Evolutionary conservation across 192 early-diverging fungal species (phyloP).

Genomic region (Backusella tarrabulga): DNA sequence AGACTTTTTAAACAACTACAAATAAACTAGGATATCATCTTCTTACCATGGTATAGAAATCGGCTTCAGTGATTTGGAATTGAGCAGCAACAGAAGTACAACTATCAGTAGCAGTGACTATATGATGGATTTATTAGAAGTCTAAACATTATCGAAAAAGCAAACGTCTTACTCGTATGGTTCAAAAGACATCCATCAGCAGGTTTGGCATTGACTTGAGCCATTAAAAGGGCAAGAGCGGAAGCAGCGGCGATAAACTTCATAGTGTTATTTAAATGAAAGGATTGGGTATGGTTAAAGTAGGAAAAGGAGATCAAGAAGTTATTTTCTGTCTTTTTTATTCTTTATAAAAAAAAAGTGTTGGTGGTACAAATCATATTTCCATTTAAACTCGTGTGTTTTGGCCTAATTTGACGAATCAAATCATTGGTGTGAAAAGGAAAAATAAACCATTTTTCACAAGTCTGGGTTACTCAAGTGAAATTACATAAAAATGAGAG

Average conservation of each 20-base stretch:
- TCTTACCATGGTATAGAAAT: slow-evolving; percentile 13
- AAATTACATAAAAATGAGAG: background rate
- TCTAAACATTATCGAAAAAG: background rate
- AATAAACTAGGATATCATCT: background rate
- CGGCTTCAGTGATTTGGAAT: slow-evolving; percentile 9
- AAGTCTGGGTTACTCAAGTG: background rate
- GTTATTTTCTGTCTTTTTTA: background rate
- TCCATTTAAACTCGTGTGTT: background rate
- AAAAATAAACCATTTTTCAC: background rate
- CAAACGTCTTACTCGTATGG: background rate
- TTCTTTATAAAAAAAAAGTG: background rate
- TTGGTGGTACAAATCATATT: background rate
- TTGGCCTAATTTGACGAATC: background rate
- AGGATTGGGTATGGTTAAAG: background rate
- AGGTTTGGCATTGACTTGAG: slow-evolving; percentile 3
- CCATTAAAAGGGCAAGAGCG: background rate
- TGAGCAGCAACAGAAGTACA: slow-evolving; percentile 7
- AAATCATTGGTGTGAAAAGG: slow-evolving; percentile 1
- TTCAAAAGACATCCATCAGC: slow-evolving; percentile 6
- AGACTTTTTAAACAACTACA: background rate
- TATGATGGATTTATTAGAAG: background rate
- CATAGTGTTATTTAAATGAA: background rate
- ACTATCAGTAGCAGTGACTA: background rate
- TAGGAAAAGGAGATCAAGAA: background rate
- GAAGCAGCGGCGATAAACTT: background rate